Base-by-base conservation (phyloP, 192 early-diverging fungal species). In the Coemansia biformis region DNA sequence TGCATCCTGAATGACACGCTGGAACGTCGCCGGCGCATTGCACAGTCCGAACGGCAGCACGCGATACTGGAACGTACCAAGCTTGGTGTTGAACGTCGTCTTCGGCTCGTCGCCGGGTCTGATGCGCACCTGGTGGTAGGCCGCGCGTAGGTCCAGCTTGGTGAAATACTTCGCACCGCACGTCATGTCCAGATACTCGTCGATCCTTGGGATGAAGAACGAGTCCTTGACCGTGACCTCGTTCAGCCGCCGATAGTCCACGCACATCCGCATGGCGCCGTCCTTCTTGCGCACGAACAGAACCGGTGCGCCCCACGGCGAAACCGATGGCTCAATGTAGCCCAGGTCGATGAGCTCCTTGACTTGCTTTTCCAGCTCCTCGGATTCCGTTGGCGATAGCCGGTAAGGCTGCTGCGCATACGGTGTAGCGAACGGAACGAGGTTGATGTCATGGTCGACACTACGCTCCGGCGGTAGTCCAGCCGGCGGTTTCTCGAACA, bases 41-140 rank as follows among this genome's bases (percentile, higher is more conserved):
- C 63, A 70, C 2, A 86, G 41, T 0, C 84, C 83, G 46, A 84
- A 83, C 0, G 82, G 82, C 40, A 88, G 36, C 4, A 85, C 82
- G 0, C 43, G 29, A 33, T 59, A 82, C 45, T 86, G 57, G 53
- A 47, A 86, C 2, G 41, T 53, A 1, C 75, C 68, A 0, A 51
- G 56, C 0, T 46, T 26, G 0, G 77, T 74, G 0, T 48, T 14
- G 37, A 79, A 81, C 6, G 79, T 67, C 16, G 63, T 81, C 47
- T 82, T 81, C 0, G 19, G 18, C 1, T 63, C 35, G 28, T 81
- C 71, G 0, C 23, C 51, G 22, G 50, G 12, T 14, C 38, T 2
- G 0, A 82, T 53, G 0, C 53, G 47, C 0, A 82, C 52, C 42
- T 72, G 65, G 31, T 80, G 46, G 45, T 75, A 85, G 0, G 64